phyloP scores from a whole-genome alignment of 495 filamentous ascomycete species.

The Friedmanniomyces endolithicus region DNA sequence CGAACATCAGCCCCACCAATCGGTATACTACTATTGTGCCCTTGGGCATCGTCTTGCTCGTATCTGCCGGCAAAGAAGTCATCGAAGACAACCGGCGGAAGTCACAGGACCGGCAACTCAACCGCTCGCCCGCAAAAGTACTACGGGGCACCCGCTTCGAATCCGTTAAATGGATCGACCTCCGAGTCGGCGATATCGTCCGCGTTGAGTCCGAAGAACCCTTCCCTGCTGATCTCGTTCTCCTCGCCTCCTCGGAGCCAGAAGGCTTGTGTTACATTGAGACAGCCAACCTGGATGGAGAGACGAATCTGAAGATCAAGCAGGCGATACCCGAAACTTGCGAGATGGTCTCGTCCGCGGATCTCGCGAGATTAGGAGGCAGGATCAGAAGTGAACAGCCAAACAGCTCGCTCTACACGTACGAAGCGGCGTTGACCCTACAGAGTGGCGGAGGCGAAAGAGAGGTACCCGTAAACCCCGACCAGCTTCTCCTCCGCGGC shows the following conservation, averaged over 20 bases:
- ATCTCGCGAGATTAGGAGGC: slow-evolving; percentile 76
- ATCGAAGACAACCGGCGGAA: slow-evolving; percentile 90
- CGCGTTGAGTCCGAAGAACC: slow-evolving; percentile 91
- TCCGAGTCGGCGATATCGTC: slow-evolving; percentile 86
- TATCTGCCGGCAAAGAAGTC: slow-evolving; percentile 89
- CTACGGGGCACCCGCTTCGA: slow-evolving; percentile 75
- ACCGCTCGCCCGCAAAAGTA: slow-evolving; percentile 76
- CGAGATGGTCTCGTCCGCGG: slow-evolving; percentile 70
- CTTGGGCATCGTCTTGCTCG: slow-evolving; percentile 72
- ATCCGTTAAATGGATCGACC: slow-evolving; percentile 83
- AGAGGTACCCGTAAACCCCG: slow-evolving; percentile 68
- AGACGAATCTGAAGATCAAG: slow-evolving; percentile 99
- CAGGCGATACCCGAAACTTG: slow-evolving; percentile 93
- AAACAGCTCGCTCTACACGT: slow-evolving; percentile 97
- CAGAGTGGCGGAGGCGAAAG: slow-evolving; percentile 90
- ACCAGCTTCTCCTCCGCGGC: slow-evolving; percentile 80
- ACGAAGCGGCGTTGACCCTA: slow-evolving; percentile 92
- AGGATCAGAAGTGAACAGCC: slow-evolving; percentile 89
- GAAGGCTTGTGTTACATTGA: slow-evolving; percentile 98
- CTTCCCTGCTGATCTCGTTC: slow-evolving; percentile 86
- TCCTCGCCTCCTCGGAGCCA: slow-evolving; percentile 89
- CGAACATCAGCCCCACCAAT: slow-evolving; percentile 87
- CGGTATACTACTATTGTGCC: slow-evolving; percentile 92
- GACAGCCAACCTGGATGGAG: slow-evolving; percentile 94
- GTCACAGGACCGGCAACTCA: slow-evolving; percentile 73